Evolutionary conservation across 495 filamentous ascomycete species (phyloP), one percentile per base, ranked within the genome.

Genomic region (Cercophora samala): DNA sequence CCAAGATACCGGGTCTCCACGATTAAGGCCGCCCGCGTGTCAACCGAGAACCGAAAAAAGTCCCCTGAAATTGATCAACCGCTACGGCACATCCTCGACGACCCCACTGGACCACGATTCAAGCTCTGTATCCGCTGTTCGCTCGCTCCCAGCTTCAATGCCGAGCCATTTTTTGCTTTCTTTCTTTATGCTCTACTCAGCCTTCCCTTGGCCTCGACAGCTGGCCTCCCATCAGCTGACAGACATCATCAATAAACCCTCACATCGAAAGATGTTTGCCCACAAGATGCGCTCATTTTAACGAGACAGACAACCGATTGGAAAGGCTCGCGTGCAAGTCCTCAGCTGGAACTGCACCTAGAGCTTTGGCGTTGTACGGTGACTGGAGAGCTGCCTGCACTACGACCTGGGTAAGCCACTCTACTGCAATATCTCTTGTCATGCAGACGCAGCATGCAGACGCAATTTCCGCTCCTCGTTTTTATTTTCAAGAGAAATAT

Each of bases 121-220:
- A 46, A 46, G 9, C 22, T 19, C n/a, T 61, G n/a, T n/a, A n/a
- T n/a, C n/a, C n/a, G n/a, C n/a, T n/a, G 58, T 23, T n/a, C 37
- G 37, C 25, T n/a, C 24, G 25, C 53, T 46, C 37, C 4, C 64
- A 6, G 17, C n/a, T 18, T 18, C 65, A 18, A n/a, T 13, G 15
- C 60, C 60, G 8, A 53, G 18, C 19, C 19, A 29, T 37, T 60
- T 55, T 61, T 54, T 54, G 23, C 54, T 18, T 23, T 22, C 56
- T 21, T 46, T 56, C 53, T 29, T 46, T 3, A 17, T 5, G 37
- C 37, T 46, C 37, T 46, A 9, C 11, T 46, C 37, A 17, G 37
- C 37, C 37, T 24, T 32, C 18, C 26, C 19, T 29, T 29, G 26
- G 26, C 26, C 26, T 0, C 8, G 26, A 29, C n/a, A n/a, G 26